These are phyloP conservation scores for Boehmeria nivea DNA, from an alignment of 306 rosid genomes.

Conservation along the genomic window DNA sequence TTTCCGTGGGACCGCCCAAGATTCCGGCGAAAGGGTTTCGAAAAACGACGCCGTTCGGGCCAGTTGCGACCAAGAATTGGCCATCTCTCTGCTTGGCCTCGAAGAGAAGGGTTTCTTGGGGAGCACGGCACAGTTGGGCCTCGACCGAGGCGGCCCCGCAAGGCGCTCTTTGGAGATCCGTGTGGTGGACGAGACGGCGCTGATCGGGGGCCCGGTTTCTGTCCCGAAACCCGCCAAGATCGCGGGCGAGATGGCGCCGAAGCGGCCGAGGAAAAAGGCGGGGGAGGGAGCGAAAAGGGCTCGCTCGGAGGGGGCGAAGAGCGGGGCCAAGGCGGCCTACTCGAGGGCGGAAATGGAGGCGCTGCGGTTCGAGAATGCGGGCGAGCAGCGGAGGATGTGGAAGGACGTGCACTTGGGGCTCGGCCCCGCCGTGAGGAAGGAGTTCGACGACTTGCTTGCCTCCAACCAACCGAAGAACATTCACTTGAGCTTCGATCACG, in stretches of 20 bases:
- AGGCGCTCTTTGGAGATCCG: slow-evolving; percentile 55
- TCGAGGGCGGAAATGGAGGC: slow-evolving; percentile 60
- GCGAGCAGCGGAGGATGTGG: slow-evolving; percentile 56
- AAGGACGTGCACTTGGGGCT: slow-evolving; percentile 41
- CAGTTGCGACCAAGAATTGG: no score
- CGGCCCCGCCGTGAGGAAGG: slow-evolving; percentile 41
- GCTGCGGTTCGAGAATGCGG: slow-evolving; percentile 46
- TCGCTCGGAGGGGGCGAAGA: slow-evolving; percentile 13
- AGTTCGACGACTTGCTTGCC: slow-evolving; percentile 43
- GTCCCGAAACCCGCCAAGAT: no score
- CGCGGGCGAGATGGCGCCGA: slow-evolving; percentile 27
- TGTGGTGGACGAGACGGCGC: slow-evolving; percentile 81
- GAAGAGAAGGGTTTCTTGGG: no score
- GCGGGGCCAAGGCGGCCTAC: slow-evolving; percentile 23
- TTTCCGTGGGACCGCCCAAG: no score
- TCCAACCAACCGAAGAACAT: slow-evolving; percentile 29
- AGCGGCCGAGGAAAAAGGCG: slow-evolving; percentile 30
- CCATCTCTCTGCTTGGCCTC: no score
- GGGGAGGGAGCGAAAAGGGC: slow-evolving; percentile 18
- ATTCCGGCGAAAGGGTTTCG: no score
- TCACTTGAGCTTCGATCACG: slow-evolving; percentile 21
- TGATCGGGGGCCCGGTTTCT: slow-evolving; percentile 51
- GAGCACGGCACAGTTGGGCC: no score
- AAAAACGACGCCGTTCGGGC: no score
- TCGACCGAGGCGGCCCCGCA: no score